Conservation (phyloP, 768 basidiomycete species). For the Tylopilus rubrobrunneus region DNA sequence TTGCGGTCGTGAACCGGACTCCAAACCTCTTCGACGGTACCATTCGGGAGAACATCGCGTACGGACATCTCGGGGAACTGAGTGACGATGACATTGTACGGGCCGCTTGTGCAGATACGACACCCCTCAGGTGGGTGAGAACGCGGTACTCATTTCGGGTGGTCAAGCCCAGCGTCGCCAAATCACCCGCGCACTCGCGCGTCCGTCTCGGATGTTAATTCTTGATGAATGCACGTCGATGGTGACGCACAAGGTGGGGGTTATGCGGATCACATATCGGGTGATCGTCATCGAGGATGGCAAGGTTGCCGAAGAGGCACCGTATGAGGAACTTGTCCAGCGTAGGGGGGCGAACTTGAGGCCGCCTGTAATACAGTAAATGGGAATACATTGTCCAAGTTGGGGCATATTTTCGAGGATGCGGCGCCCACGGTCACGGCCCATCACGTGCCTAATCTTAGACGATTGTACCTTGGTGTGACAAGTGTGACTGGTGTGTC, state of each 20-base stretch:
- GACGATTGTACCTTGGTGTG: too few species aligned
- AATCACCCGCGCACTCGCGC: conserved; percentile 87
- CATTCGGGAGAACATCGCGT: conserved; percentile 86
- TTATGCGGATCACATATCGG: conserved; percentile 90
- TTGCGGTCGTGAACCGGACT: conserved; percentile 85
- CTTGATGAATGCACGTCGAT: conserved; percentile 96
- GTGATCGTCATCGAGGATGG: conserved; percentile 80
- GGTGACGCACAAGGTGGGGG: conserved; percentile 88
- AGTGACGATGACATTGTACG: conserved; percentile 54
- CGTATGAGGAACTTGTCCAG: conserved; percentile 66
- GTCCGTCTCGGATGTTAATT: conserved; percentile 69
- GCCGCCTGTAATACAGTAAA: too few species aligned
- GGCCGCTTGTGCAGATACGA: conserved; percentile 84
- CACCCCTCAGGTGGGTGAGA: conserved; percentile 85
- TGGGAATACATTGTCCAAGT: too few species aligned
- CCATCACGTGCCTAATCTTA: too few species aligned
- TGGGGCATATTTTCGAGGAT: too few species aligned
- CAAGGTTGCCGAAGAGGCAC: conserved; percentile 72
- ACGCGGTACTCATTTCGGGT: conserved; percentile 88
- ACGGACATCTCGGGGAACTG: conserved; percentile 48
- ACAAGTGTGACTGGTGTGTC: too few species aligned
- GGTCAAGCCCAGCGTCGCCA: conserved; percentile 93
- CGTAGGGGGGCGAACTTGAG: conserved; percentile 59
- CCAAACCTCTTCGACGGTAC: conserved; percentile 87
- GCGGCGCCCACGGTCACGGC: too few species aligned